These are phyloP conservation scores for Botryotinia narcissicola DNA, from an alignment of 2,329 filamentous ascomycete genomes.

Conservation along the genomic window DNA sequence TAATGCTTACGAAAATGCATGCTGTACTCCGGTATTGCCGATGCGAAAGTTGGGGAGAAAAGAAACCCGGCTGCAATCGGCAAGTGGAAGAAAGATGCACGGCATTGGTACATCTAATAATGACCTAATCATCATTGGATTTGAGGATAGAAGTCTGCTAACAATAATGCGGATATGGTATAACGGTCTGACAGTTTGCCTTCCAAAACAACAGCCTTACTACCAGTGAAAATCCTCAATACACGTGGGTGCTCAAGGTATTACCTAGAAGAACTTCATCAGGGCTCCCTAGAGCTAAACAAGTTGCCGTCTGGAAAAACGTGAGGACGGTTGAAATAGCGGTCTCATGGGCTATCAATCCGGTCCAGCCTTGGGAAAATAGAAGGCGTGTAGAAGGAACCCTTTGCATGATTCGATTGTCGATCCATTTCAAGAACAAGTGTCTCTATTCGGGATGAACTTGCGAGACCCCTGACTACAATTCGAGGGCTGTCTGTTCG, in stretches of 20 bases:
- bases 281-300: conserved; percentile 1
- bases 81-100: neutral
- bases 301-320: conserved; percentile 5
- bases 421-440: neutral
- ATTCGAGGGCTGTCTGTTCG: neutral
- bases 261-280: conserved; percentile 15
- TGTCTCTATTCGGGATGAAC: conserved; percentile 7
- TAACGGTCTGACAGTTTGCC: conserved; percentile 13
- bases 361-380: conserved; percentile 4
- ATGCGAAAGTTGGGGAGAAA: neutral
- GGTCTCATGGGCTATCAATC: neutral
- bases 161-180: conserved; percentile 1
- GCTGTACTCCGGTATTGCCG: neutral
- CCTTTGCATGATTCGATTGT: conserved; percentile 13
- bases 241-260: conserved; percentile 18
- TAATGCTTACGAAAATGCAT: conserved; percentile 13
- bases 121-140: neutral
- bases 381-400: neutral
- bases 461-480: conserved; percentile 1
- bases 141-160: neutral
- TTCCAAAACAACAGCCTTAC: neutral
- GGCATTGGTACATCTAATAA: neutral
- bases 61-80: neutral
- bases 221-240: neutral
- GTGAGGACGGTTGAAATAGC: conserved; percentile 9